A percentile compares a stretch with the other conserved stretches of the same genome.
Evolutionary conservation across 2,329 filamentous ascomycete species (phyloP).

Genomic region (Stagonosporopsis rhizophila): DNA sequence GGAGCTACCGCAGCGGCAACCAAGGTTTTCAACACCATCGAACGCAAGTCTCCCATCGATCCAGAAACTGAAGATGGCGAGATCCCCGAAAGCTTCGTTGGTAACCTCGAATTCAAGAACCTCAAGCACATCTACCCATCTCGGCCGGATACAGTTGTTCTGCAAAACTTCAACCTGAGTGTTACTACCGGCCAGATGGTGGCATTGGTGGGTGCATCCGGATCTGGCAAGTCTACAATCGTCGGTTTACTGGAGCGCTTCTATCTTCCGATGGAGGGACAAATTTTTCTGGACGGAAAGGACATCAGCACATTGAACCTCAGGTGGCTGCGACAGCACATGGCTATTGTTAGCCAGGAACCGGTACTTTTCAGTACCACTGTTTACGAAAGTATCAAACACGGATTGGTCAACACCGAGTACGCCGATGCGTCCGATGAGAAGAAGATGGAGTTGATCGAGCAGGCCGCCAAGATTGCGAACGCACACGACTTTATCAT

Average conservation of each 20-base stretch:
- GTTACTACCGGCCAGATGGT: conserved; percentile 92
- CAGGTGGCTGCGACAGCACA: conserved; percentile 88
- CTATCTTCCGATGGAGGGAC: conserved; percentile 85
- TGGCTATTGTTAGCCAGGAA: conserved; percentile 92
- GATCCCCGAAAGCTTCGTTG: conserved; percentile 74
- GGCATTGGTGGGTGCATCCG: conserved; percentile 91
- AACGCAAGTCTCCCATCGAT: conserved; percentile 84
- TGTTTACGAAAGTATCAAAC: conserved; percentile 88
- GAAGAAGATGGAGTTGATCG: conserved; percentile 72
- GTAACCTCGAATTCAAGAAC: conserved; percentile 79
- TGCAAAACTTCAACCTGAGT: conserved; percentile 79
- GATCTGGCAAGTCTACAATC: conserved; percentile 93
- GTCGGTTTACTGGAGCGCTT: conserved; percentile 93
- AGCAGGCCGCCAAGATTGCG: conserved; percentile 84
- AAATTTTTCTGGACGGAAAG: conserved; percentile 80
- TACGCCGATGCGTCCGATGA: conserved; percentile 72
- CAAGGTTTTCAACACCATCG: conserved; percentile 95
- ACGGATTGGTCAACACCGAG: conserved; percentile 85
- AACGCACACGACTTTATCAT: conserved; percentile 94
- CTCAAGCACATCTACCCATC: conserved; percentile 96
- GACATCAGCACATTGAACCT: conserved; percentile 84
- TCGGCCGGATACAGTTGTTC: conserved; percentile 85
- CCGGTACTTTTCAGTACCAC: conserved; percentile 88
- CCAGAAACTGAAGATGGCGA: conserved; percentile 74
- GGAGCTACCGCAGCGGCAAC: conserved; percentile 81